Conservation (phyloP, 2,329 filamentous ascomycete genomes). For the Ambrosiella beaveri region DNA sequence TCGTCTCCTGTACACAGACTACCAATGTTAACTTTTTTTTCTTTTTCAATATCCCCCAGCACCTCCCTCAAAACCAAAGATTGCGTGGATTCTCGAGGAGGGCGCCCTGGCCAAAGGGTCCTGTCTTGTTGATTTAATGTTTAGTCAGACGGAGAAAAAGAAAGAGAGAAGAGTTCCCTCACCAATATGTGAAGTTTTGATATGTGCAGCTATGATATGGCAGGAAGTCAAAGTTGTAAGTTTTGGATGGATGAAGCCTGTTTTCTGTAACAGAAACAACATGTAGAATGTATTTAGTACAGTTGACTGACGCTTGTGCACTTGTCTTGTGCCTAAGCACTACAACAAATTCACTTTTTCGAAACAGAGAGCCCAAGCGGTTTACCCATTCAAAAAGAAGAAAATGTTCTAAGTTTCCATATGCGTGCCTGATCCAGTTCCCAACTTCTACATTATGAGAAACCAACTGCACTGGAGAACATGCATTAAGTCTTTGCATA, state of each 20-base stretch:
- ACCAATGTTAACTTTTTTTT: neutral
- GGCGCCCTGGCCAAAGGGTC: neutral
- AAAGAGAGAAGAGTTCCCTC: neutral
- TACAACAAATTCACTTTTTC: neutral
- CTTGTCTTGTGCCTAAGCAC: neutral
- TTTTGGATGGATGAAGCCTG: too few species aligned
- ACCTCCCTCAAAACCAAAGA: neutral
- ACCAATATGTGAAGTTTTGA: too few species aligned
- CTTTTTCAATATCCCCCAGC: neutral
- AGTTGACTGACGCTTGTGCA: neutral
- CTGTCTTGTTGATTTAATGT: neutral
- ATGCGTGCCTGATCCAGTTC: neutral
- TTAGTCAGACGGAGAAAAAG: neutral
- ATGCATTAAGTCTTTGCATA: slow-evolving; percentile 3
- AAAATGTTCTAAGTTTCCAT: neutral
- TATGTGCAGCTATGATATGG: too few species aligned
- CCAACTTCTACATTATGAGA: neutral
- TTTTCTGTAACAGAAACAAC: too few species aligned
- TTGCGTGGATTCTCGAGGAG: neutral
- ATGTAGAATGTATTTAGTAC: too few species aligned
- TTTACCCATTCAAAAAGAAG: neutral
- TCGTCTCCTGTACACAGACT: neutral
- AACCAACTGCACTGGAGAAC: neutral
- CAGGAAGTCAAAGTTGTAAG: too few species aligned
- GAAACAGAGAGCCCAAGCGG: neutral